Evolutionary conservation across 495 filamentous ascomycete species (phyloP).

Genomic region (Arthonia radiata): DNA sequence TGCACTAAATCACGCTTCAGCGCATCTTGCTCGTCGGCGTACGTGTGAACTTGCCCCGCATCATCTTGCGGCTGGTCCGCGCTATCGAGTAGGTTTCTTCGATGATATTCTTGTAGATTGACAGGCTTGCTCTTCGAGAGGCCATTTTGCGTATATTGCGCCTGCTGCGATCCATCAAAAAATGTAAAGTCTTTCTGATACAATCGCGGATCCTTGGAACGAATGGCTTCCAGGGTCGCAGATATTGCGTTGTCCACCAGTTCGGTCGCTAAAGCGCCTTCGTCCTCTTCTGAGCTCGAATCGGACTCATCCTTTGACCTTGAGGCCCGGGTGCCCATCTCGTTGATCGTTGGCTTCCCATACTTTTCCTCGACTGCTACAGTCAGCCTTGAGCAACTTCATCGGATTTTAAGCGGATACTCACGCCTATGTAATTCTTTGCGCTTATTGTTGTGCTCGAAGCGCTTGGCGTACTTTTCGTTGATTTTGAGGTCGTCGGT

Average conservation of each 20-base stretch:
- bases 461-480: conserved; percentile 64
- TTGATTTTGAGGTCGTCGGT: conserved; percentile 95
- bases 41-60: conserved; percentile 28
- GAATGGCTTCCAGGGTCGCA: conserved; percentile 63
- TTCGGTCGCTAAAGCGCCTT: conserved; percentile 56
- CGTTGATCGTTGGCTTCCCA: conserved; percentile 22
- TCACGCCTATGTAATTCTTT: conserved; percentile 64
- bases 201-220: conserved; percentile 66
- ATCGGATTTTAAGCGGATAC: no score
- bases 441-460: conserved; percentile 90
- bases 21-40: conserved; percentile 62
- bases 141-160: conserved; percentile 10
- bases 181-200: conserved; percentile 62
- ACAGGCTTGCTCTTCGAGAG: conserved; percentile 44
- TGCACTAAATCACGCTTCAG: conserved; percentile 50
- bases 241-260: conserved; percentile 67
- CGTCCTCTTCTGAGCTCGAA: conserved; percentile 72
- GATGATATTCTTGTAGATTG: conserved; percentile 72
- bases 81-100: conserved; percentile 48
- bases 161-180: conserved; percentile 37
- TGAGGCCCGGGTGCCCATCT: conserved; percentile 12
- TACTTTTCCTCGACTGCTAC: conserved; percentile 65
- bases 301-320: conserved; percentile 24
- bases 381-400: conserved; percentile 1
- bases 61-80: conserved; percentile 29